Conservation (phyloP, 768 basidiomycete species). For the Calocybe cyanea region DNA sequence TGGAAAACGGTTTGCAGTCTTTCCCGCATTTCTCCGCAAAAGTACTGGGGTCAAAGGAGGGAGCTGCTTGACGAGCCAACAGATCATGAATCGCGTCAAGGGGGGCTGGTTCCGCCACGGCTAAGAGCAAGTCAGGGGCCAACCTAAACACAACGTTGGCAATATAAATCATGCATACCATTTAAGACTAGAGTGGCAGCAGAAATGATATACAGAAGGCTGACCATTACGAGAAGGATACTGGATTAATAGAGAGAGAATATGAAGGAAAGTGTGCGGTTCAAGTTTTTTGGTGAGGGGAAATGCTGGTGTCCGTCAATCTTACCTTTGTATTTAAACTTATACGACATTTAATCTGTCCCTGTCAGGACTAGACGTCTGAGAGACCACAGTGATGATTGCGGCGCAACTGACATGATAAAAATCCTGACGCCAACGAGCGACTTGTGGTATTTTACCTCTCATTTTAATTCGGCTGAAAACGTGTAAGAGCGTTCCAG, state of each 20-base stretch:
- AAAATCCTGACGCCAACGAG: no score
- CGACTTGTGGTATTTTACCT: no score
- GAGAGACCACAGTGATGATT: no score
- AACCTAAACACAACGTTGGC: not conserved
- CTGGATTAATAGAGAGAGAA: not conserved
- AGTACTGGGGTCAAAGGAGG: constrained; percentile 1
- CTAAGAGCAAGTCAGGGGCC: not conserved
- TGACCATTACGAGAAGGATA: constrained; percentile 7
- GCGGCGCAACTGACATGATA: no score
- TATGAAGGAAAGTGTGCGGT: no score
- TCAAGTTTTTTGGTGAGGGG: no score
- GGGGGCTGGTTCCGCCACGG: constrained; percentile 1
- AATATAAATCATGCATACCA: not conserved
- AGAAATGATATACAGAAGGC: constrained; percentile 3
- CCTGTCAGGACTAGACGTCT: no score
- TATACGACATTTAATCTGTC: no score
- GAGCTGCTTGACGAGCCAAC: not conserved
- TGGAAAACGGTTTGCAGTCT: constrained; percentile 1
- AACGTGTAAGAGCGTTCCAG: no score
- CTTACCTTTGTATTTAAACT: no score
- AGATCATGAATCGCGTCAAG: not conserved
- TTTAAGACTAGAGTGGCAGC: not conserved
- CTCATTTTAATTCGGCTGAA: no score
- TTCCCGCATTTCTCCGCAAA: not conserved
- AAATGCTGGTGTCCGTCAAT: no score